Evolutionary conservation across 345 rosid species (phyloP), one percentile per base, ranked within the genome.

Genomic region (Lepidium africanum): DNA sequence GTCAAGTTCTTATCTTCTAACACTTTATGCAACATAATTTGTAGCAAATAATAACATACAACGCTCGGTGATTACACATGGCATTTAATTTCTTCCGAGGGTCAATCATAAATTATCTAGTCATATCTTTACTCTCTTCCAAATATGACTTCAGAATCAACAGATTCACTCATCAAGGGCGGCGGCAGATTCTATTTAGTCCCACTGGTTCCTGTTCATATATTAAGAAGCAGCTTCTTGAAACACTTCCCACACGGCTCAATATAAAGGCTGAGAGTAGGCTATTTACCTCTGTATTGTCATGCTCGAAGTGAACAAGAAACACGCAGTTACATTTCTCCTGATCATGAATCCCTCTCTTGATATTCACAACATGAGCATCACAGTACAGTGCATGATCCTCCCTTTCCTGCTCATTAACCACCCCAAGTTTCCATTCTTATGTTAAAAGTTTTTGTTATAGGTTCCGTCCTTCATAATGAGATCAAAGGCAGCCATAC

Each of bases 381-480:
- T 92, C 96, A 60, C 64, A 78, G 69, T 90, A 86, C 57, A 90
- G 49, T 45, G 89, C 85, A 37, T 84, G 81, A 43, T 81, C 69
- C 42, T 69, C 78, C 73, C 85, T 77, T 21, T 83, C 86, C 98
- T 90, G 85, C 47, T 60, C 65, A 74, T 47, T 25, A 55, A 51
- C 35, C 70, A 51, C 63, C 46, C 58, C 49, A 36, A 16, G 8
- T 55, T 39, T 39, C 2, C 39, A 17, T 59, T 32, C 30, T 38
- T 55, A 6, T 9, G 10, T 40, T 52, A 3, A 5, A 10, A 15
- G 2, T 1, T 36, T 51, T 17, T 16, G 9, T 21, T 12, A 7
- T 21, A 62, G 12, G 23, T 51, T 43, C 42, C 58, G 30, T 21
- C 23, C 42, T 40, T 72, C 13, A 51, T 39, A 9, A 15, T 14